Conservation (phyloP, 371 early-diverging fungal species). For the Thermomucor indicae-seudaticae region DNA sequence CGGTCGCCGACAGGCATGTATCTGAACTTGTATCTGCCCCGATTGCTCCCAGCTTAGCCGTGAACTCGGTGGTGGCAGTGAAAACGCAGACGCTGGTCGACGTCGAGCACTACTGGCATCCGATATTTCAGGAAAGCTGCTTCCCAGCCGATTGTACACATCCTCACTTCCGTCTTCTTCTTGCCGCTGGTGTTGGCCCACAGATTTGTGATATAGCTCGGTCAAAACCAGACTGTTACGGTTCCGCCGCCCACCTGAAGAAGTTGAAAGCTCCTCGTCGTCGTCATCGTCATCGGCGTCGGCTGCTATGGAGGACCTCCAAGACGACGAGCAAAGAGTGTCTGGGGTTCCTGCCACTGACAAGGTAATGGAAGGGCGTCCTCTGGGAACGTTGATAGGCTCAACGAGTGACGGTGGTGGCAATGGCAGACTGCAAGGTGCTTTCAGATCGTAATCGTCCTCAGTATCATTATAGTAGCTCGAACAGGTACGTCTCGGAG, state of each 20-base stretch:
- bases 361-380: slow-evolving; percentile 9
- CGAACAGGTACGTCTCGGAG: too few relatives aligned
- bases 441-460: too few relatives aligned
- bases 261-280: background rate
- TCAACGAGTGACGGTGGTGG: background rate
- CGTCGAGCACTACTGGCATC: background rate
- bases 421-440: background rate
- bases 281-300: slow-evolving; percentile 2
- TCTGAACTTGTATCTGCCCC: too few relatives aligned
- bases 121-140: background rate
- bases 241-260: too few relatives aligned
- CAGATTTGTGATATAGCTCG: too few relatives aligned
- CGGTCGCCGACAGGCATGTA: too few relatives aligned
- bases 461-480: too few relatives aligned
- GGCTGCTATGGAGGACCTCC: slow-evolving; percentile 1
- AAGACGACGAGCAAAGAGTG: slow-evolving; percentile 7
- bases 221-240: background rate
- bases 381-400: slow-evolving; percentile 12
- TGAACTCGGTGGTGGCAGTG: slow-evolving; percentile 8
- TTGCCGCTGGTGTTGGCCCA: too few relatives aligned
- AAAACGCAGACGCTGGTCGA: slow-evolving; percentile 13
- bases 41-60: slow-evolving; percentile 3
- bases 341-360: slow-evolving; percentile 8
- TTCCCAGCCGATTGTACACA: too few relatives aligned
- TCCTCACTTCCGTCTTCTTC: too few relatives aligned